Percentiles rank a stretch among this genome's conserved stretches.
Evolutionary conservation across 208 protist genomes (phyloP).

Genomic region (Trypanosoma avium): DNA sequence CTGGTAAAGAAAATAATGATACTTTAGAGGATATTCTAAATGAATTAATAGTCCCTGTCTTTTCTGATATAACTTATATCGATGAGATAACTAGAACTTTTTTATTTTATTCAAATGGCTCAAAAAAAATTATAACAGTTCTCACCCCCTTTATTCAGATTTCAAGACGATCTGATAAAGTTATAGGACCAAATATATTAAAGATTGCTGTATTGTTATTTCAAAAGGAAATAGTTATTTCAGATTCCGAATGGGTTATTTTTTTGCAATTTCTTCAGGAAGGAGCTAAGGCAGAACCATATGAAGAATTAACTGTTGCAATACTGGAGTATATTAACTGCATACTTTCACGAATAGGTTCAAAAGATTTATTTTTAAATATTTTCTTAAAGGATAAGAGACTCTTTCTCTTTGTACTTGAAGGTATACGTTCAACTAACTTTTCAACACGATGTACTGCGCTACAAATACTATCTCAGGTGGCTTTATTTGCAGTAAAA

Average conservation of each 20-base stretch:
- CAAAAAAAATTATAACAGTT: constrained; percentile 9
- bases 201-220: constrained; percentile 14
- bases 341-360: constrained; percentile 10
- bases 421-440: not conserved
- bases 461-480: constrained; percentile 17
- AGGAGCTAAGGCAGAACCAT: not conserved
- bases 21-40: constrained; percentile 7
- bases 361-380: constrained; percentile 12
- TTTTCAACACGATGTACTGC: constrained; percentile 21
- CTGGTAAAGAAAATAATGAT: constrained; percentile 4
- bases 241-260: constrained; percentile 13
- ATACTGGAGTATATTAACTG: constrained; percentile 19
- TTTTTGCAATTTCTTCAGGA: constrained; percentile 15
- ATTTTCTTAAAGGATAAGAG: not conserved
- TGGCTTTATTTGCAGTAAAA: constrained; percentile 10
- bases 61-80: constrained; percentile 4
- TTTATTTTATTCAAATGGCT: not conserved
- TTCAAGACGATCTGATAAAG: not conserved
- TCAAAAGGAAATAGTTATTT: not conserved
- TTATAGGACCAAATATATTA: constrained; percentile 8
- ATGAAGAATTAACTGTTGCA: not conserved
- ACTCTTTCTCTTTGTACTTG: constrained; percentile 16
- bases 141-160: constrained; percentile 6
- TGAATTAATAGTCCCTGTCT: not conserved
- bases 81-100: constrained; percentile 17